Percentiles rank a stretch among this genome's conserved stretches.
These are phyloP conservation scores for Geopyxis carbonaria DNA, from an alignment of 495 filamentous ascomycete genomes.

Conservation along the genomic window DNA sequence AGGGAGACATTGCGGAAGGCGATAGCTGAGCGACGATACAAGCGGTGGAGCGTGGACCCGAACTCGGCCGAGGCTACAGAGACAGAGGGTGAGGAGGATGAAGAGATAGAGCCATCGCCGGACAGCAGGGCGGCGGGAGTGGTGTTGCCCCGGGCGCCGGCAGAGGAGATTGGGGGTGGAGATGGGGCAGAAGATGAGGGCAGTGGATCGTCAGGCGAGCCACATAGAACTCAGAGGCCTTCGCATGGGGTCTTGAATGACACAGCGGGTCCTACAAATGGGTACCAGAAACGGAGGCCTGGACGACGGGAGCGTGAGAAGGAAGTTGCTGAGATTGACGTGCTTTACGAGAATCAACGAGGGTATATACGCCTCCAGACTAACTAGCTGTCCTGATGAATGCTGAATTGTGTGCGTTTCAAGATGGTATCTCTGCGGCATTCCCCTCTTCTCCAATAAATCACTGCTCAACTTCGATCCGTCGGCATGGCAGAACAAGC, in stretches of 20 bases:
- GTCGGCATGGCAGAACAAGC: slow-evolving; percentile 63
- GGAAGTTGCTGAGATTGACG: slow-evolving; percentile 51
- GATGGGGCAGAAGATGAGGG: slow-evolving; percentile 1
- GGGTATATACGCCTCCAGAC: slow-evolving; percentile 29
- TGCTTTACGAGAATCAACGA: slow-evolving; percentile 87
- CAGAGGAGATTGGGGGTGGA: slow-evolving; percentile 9
- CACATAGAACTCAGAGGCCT: too few relatives aligned
- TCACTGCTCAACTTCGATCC: slow-evolving; percentile 82
- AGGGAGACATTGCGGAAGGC: slow-evolving; percentile 20
- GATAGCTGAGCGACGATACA: slow-evolving; percentile 21
- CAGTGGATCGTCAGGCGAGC: slow-evolving; percentile 4
- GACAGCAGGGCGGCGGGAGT: slow-evolving; percentile 14
- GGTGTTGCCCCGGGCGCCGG: slow-evolving; percentile 10
- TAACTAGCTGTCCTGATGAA: not conserved
- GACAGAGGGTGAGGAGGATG: slow-evolving; percentile 5
- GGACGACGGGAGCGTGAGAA: slow-evolving; percentile 6
- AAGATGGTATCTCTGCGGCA: slow-evolving; percentile 65
- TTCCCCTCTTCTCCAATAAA: slow-evolving; percentile 69
- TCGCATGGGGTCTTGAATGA: too few relatives aligned
- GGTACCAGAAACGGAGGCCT: slow-evolving; percentile 5
- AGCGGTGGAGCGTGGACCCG: slow-evolving; percentile 12
- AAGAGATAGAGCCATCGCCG: slow-evolving; percentile 2
- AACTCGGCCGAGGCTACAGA: slow-evolving; percentile 3
- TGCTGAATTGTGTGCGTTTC: not conserved
- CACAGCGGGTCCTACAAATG: slow-evolving; percentile 7